phyloP scores from a whole-genome alignment of 148 eudicot species.

The Persicaria tinctoria region DNA sequence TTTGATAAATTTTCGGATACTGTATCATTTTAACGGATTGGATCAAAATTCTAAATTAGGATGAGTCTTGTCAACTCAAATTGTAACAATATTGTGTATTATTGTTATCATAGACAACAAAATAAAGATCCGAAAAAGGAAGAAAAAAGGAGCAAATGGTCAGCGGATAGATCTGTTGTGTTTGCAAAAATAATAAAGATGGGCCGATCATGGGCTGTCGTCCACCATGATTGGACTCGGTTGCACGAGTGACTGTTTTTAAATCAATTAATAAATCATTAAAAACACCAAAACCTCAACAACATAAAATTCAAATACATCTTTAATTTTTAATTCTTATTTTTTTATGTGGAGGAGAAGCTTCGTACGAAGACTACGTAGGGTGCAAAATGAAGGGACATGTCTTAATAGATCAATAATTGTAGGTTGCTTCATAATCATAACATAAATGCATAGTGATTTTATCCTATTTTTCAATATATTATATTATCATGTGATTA shows the following conservation, averaged over 20 bases:
- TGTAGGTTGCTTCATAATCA: neutral
- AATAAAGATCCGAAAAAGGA: neutral
- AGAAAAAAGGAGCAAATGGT: slow-evolving; percentile 3
- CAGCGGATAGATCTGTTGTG: neutral
- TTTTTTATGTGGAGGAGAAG: neutral
- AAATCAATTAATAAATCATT: neutral
- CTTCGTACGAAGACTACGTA: slow-evolving; percentile 6
- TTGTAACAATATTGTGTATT: too few species aligned
- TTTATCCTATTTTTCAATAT: neutral
- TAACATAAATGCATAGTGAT: neutral
- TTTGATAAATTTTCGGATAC: too few species aligned
- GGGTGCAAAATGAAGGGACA: slow-evolving; percentile 2
- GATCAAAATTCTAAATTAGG: too few species aligned
- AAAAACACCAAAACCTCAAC: neutral
- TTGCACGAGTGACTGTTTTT: slow-evolving; percentile 6
- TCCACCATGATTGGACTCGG: neutral
- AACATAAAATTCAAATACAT: neutral
- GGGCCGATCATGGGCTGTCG: slow-evolving; percentile 6
- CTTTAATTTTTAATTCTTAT: too few species aligned
- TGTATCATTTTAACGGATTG: too few species aligned
- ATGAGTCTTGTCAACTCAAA: too few species aligned
- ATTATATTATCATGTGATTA: neutral
- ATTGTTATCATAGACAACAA: neutral
- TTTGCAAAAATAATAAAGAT: neutral
- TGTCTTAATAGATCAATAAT: neutral